Base-by-base conservation (phyloP, 169 alveolate species). In the Eimeria praecox region DNA sequence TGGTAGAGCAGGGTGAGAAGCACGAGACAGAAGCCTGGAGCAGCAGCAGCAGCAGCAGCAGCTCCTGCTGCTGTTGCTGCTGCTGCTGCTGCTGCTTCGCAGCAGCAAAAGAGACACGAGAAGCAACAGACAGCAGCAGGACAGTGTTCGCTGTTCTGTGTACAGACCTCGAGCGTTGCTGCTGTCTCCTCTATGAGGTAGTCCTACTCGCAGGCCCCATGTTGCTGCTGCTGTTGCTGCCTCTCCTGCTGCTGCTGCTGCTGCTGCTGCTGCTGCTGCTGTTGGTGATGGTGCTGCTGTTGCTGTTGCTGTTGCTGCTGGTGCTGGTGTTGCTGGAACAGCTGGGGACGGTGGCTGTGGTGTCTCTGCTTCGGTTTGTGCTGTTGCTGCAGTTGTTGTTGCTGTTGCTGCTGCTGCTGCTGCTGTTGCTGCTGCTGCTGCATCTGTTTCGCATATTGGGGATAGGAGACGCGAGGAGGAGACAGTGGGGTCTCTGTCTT, bases 201-300 rank as follows among this genome's bases (percentile, higher is more conserved):
- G 18, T 18, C 42, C 78, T 27, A 33, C 78, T 8, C 20, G 38
- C 38, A 33, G 38, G 14, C n/a, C 46, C 78, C 78, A 30, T 20
- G 78, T 27, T 66, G 78, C 78, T 66, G 78, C 78, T 66, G 78
- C 78, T 66, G 78, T 42, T 66, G 75, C 75, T 64, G 75, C 30
- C 18, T 5, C 75, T 24, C 30, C 27, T n/a, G 27, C 9, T 49
- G 5, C 56, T 49, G 56, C 56, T 49, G 56, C 56, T 49, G 56
- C 56, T 49, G 5, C 56, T 49, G 5, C 56, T 49, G 56, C 12
- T 49, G 56, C 56, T 49, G 56, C 56, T 49, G 56, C 56, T 12
- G 5, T 12, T 49, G 5, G 20, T 49, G 56, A 8, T 49, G 56
- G 20, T 49, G 56, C 12, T 49, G 56, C 56, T 49, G 56, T 49